A percentile compares a stretch with the other conserved stretches of the same genome.
Evolutionary conservation across 2,329 filamentous ascomycete genomes (phyloP).

Genomic region (Onygena corvina): DNA sequence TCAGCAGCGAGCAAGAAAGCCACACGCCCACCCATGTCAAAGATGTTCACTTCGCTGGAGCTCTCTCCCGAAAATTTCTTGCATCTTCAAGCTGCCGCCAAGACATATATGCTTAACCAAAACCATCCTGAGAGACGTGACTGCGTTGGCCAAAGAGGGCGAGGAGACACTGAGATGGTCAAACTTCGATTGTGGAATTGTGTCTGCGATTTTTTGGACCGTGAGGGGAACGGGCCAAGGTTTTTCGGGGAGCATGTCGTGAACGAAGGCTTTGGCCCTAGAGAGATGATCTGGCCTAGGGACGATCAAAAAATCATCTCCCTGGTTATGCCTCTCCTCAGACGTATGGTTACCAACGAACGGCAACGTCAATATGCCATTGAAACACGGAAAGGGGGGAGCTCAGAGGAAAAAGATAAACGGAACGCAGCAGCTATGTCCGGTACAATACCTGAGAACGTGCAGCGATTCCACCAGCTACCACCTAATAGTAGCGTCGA

Average conservation of each 20-base stretch:
- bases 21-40: conserved; percentile 47
- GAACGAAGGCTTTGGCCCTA: conserved; percentile 28
- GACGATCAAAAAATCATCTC: conserved; percentile 45
- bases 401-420: conserved; percentile 28
- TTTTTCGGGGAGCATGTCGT: conserved; percentile 41
- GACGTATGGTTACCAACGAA: conserved; percentile 50
- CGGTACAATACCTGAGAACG: conserved; percentile 17
- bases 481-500: conserved; percentile 19
- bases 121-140: conserved; percentile 43
- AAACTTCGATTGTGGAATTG: conserved; percentile 46
- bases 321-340: conserved; percentile 45
- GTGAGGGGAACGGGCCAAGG: conserved; percentile 40
- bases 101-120: conserved; percentile 46
- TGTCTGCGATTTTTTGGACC: conserved; percentile 43
- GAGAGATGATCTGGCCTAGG: conserved; percentile 42
- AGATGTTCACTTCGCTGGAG: conserved; percentile 45
- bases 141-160: conserved; percentile 46
- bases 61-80: conserved; percentile 46
- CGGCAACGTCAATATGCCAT: conserved; percentile 47
- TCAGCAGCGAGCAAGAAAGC: conserved; percentile 42
- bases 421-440: conserved; percentile 19
- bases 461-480: conserved; percentile 21
- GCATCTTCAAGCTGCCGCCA: conserved; percentile 44
- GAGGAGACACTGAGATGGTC: conserved; percentile 45
- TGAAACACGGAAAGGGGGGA: conserved; percentile 41